phyloP scores from a whole-genome alignment of 768 basidiomycete species.

The Hypholoma sublateritium region DNA sequence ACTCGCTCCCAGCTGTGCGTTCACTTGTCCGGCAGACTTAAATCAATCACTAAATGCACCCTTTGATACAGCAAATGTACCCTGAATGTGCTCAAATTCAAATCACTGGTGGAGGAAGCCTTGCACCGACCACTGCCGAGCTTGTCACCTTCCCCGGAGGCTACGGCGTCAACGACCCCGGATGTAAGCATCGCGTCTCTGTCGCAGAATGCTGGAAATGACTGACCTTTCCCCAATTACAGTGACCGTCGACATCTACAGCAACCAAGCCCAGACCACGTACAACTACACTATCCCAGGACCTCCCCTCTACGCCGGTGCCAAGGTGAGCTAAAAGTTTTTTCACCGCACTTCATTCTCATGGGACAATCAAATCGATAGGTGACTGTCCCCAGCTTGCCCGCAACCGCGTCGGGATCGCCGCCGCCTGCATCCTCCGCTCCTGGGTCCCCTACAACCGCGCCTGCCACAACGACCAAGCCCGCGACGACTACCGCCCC shows the following conservation, averaged over 20 bases:
- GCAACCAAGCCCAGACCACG: conserved; percentile 33
- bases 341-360: background rate
- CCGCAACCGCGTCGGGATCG: background rate
- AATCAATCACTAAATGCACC: background rate
- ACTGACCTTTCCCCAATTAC: conserved; percentile 24
- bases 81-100: conserved; percentile 53
- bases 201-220: background rate
- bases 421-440: background rate
- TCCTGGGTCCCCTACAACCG: background rate
- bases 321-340: conserved; percentile 9
- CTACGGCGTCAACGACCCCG: conserved; percentile 43
- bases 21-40: conserved; percentile 3
- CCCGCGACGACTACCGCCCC: conserved; percentile 14
- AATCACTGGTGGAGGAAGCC: conserved; percentile 40
- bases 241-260: conserved; percentile 43
- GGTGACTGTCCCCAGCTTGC: conserved; percentile 2
- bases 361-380: background rate
- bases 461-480: conserved; percentile 7
- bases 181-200: conserved; percentile 27
- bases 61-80: conserved; percentile 58
- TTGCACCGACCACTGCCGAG: conserved; percentile 39
- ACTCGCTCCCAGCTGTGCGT: conserved; percentile 51
- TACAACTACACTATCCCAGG: conserved; percentile 45
- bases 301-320: conserved; percentile 42
- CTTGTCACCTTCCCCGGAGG: conserved; percentile 50